A percentile compares a stretch with the other conserved stretches of the same genome.
Conservation (phyloP, 1,139 yeast species). For the Diutina neorugosa region DNA sequence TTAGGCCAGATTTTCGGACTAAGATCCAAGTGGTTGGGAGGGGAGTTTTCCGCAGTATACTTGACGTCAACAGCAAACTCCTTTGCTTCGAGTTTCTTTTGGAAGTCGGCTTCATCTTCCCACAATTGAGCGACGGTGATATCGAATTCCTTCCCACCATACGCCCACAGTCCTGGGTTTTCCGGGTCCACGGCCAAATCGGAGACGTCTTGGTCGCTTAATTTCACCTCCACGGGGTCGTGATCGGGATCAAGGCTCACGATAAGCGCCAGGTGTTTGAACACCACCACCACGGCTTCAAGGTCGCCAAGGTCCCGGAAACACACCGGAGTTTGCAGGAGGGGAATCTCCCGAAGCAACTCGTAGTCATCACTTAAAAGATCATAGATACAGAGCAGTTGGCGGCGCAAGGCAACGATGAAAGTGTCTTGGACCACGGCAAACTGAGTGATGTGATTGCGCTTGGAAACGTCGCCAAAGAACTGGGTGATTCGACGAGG, state of each 20-base stretch:
- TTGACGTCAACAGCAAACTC: constrained; percentile 14
- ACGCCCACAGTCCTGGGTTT: constrained; percentile 40
- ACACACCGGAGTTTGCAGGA: constrained; percentile 25
- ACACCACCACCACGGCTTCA: constrained; percentile 26
- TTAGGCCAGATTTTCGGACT: constrained; percentile 60
- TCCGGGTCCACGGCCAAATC: constrained; percentile 35
- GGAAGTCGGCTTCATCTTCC: not conserved
- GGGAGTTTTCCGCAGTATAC: constrained; percentile 51
- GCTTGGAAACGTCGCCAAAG: constrained; percentile 16
- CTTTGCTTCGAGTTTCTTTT: constrained; percentile 11
- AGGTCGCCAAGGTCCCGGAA: constrained; percentile 15
- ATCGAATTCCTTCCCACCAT: constrained; percentile 68
- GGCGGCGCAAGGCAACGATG: constrained; percentile 32
- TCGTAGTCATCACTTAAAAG: constrained; percentile 10
- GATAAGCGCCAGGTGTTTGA: constrained; percentile 33
- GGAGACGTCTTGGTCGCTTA: constrained; percentile 15
- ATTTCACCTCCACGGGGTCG: constrained; percentile 17
- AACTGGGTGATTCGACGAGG: constrained; percentile 34
- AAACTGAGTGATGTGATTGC: constrained; percentile 18
- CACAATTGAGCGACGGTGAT: constrained; percentile 37
- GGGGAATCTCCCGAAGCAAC: constrained; percentile 16
- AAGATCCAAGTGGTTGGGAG: constrained; percentile 51
- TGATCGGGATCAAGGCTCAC: constrained; percentile 17
- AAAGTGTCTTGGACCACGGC: constrained; percentile 19
- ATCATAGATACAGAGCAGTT: constrained; percentile 27